Percentiles rank a stretch among this genome's conserved stretches.
Evolutionary conservation across 2,329 filamentous ascomycete species (phyloP).

Genomic region (Metarhizium anisopliae): DNA sequence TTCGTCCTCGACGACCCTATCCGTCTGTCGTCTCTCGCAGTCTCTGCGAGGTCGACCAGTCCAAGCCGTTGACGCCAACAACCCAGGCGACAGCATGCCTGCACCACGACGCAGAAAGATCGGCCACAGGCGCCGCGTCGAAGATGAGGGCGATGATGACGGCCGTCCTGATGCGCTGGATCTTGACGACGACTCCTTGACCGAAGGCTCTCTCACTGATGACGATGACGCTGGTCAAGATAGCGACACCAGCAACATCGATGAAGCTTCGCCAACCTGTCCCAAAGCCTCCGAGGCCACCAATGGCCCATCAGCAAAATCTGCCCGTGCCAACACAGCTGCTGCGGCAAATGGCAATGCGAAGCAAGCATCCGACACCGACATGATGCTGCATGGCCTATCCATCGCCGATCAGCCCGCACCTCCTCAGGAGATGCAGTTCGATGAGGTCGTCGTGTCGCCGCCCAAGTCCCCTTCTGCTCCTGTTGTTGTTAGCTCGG

Average conservation of each 20-base stretch:
- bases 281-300: constrained; percentile 31
- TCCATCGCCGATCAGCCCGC: constrained; percentile 34
- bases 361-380: constrained; percentile 40
- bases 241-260: constrained; percentile 56
- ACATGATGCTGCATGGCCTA: constrained; percentile 49
- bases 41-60: constrained; percentile 2
- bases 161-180: constrained; percentile 46
- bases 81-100: constrained; percentile 22
- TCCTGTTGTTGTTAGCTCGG: constrained; percentile 47
- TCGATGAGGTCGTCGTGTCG: constrained; percentile 33
- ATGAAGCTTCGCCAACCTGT: constrained; percentile 44
- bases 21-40: constrained; percentile 18
- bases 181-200: constrained; percentile 56
- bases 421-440: constrained; percentile 35
- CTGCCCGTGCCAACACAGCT: constrained; percentile 26
- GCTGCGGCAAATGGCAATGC: constrained; percentile 24
- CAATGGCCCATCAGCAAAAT: constrained; percentile 27
- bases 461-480: constrained; percentile 32
- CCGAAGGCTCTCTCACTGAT: constrained; percentile 56
- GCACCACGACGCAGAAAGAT: constrained; percentile 54
- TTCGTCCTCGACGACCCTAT: constrained; percentile 17
- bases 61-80: neutral
- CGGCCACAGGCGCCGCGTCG: constrained; percentile 58
- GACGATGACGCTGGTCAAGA: constrained; percentile 51
- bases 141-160: constrained; percentile 65